phyloP scores from a whole-genome alignment of 2,329 filamentous ascomycete species.

The Sporothrix luriei region DNA sequence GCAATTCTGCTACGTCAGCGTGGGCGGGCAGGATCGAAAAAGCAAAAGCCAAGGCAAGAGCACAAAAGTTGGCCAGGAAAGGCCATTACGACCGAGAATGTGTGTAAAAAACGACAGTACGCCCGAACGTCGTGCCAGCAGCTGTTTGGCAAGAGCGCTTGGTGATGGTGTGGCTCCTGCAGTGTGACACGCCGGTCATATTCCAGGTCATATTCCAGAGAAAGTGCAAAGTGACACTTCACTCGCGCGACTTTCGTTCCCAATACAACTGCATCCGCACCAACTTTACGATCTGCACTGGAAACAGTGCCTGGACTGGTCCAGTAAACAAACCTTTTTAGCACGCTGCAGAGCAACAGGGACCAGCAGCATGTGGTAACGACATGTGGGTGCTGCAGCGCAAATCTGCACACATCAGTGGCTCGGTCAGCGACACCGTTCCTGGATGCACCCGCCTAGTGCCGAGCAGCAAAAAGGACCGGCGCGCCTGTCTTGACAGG shows the following conservation, averaged over 20 bases:
- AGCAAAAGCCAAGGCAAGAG: constrained; percentile 18
- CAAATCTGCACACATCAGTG: background rate
- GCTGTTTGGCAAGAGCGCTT: background rate
- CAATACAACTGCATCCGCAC: constrained; percentile 6
- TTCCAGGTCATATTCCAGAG: background rate
- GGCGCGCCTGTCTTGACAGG: constrained; percentile 13
- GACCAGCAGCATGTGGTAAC: constrained; percentile 2
- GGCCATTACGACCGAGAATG: constrained; percentile 18
- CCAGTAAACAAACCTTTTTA: constrained; percentile 24
- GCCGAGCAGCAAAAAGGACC: constrained; percentile 5
- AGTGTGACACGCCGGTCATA: background rate
- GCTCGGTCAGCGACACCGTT: background rate
- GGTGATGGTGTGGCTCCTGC: background rate
- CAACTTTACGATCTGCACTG: constrained; percentile 3
- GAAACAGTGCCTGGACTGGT: constrained; percentile 14
- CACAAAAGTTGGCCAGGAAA: constrained; percentile 6
- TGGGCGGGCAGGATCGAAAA: background rate
- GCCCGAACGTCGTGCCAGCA: background rate
- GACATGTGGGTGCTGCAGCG: constrained; percentile 13
- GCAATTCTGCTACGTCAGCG: background rate
- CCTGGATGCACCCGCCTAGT: background rate
- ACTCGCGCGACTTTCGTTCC: background rate
- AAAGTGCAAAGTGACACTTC: background rate
- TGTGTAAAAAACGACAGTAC: background rate
- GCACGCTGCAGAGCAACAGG: constrained; percentile 19